These are phyloP conservation scores for Fusarium graminum DNA, from an alignment of 2,329 filamentous ascomycete genomes.

Conservation along the genomic window DNA sequence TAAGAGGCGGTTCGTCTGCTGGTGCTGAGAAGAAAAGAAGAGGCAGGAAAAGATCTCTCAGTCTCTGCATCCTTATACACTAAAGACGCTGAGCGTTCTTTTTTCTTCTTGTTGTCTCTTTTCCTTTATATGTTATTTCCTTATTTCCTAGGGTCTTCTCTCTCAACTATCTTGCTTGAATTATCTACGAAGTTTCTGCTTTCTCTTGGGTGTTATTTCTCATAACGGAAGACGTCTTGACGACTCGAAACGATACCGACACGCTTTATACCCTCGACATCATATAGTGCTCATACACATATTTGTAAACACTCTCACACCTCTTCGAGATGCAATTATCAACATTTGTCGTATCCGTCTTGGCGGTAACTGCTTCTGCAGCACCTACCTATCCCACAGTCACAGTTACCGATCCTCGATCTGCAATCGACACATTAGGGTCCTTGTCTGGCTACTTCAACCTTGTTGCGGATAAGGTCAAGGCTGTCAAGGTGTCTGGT, in stretches of 20 bases:
- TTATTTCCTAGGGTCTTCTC: constrained; percentile 40
- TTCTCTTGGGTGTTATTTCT: constrained; percentile 33
- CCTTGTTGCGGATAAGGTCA: constrained; percentile 67
- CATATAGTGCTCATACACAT: constrained; percentile 8
- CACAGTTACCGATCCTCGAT: constrained; percentile 55
- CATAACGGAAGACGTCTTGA: constrained; percentile 31
- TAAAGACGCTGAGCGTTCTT: constrained; percentile 41
- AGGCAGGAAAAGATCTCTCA: constrained; percentile 37
- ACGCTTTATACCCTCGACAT: constrained; percentile 10
- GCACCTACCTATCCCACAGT: constrained; percentile 59
- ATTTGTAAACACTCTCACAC: not conserved
- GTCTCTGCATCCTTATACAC: constrained; percentile 35
- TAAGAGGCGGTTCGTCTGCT: constrained; percentile 41
- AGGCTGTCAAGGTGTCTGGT: constrained; percentile 59
- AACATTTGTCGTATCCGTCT: constrained; percentile 60
- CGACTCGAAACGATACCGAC: constrained; percentile 32
- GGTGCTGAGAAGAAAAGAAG: constrained; percentile 24
- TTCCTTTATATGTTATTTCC: constrained; percentile 45
- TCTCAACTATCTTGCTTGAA: constrained; percentile 25
- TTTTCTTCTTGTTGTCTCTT: constrained; percentile 30
- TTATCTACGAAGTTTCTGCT: constrained; percentile 26
- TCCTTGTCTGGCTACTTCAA: constrained; percentile 73
- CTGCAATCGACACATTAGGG: constrained; percentile 57
- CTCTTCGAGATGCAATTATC: constrained; percentile 64
- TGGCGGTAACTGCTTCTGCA: constrained; percentile 60